Evolutionary conservation across 1,139 yeast genomes (phyloP).

Genomic region (Wickerhamomyces sp.): DNA sequence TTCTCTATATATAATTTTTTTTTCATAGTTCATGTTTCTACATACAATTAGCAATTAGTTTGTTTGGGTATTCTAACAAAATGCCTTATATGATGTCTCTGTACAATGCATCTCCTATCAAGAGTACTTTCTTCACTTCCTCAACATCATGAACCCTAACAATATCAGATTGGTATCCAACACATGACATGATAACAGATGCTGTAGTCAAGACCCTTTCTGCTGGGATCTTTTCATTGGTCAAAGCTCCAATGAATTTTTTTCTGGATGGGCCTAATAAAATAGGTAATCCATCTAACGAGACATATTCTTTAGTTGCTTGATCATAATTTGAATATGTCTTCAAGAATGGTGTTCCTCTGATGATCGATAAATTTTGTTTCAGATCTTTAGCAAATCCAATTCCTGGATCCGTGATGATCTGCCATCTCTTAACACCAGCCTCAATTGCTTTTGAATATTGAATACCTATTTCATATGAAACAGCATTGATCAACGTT

Average conservation of each 20-base stretch:
- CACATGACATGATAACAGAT: constrained; percentile 69
- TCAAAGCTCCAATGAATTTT: constrained; percentile 73
- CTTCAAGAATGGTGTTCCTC: constrained; percentile 53
- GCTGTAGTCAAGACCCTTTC: constrained; percentile 75
- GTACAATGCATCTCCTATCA: constrained; percentile 77
- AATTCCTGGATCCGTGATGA: constrained; percentile 88
- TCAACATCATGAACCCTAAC: constrained; percentile 86
- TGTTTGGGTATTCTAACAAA: background rate
- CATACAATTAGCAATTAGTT: too few relatives aligned
- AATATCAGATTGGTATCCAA: constrained; percentile 72
- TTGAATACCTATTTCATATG: constrained; percentile 59
- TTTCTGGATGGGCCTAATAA: constrained; percentile 87
- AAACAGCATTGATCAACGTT: constrained; percentile 40
- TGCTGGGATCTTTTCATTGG: constrained; percentile 41
- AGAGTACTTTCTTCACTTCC: constrained; percentile 58
- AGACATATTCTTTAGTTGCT: constrained; percentile 22
- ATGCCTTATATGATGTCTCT: constrained; percentile 27
- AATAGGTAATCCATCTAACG: constrained; percentile 49
- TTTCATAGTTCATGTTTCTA: too few relatives aligned
- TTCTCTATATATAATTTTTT: constrained; percentile 1
- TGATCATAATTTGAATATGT: constrained; percentile 37
- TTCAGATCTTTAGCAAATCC: constrained; percentile 80
- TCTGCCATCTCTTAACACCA: constrained; percentile 86
- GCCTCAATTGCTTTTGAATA: constrained; percentile 50
- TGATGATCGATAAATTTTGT: constrained; percentile 67